A percentile compares a stretch with the other conserved stretches of the same genome.
These are phyloP conservation scores for Gigaspora rosea DNA, from an alignment of 192 early-diverging fungal genomes.

Conservation along the genomic window DNA sequence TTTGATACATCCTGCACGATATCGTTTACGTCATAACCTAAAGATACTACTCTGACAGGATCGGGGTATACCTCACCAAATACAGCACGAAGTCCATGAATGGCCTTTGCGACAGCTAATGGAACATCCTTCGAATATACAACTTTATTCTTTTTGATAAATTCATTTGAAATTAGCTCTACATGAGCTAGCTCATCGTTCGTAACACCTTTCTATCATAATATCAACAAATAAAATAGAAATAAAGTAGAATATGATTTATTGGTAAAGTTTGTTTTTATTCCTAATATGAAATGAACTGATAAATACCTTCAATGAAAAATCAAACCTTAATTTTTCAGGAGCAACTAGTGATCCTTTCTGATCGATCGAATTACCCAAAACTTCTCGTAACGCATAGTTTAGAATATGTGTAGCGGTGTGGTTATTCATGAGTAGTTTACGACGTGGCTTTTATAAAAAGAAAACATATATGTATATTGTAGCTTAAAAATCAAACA, in stretches of 20 bases:
- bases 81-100: conserved; percentile 92
- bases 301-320: conserved; percentile 69
- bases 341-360: conserved; percentile 94
- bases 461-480: not conserved
- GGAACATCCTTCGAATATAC: conserved; percentile 89
- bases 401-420: conserved; percentile 96
- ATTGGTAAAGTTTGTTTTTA: not conserved
- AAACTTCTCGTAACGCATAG: conserved; percentile 85
- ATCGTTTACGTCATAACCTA: conserved; percentile 86
- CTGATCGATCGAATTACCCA: conserved; percentile 83
- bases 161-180: conserved; percentile 75
- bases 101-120: conserved; percentile 75
- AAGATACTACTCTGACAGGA: conserved; percentile 93
- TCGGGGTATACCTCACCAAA: conserved; percentile 99
- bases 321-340: conserved; percentile 98
- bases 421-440: conserved; percentile 94
- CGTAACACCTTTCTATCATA: conserved; percentile 55
- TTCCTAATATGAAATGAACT: not conserved
- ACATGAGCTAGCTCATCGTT: conserved; percentile 69
- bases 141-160: conserved; percentile 70
- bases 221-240: conserved; percentile 14
- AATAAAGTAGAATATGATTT: not conserved
- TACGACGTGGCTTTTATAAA: conserved; percentile 65
- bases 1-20: conserved; percentile 80
- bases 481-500: not conserved